Evolutionary conservation across 1,139 yeast species (phyloP), one percentile per base, ranked within the genome.

Genomic region (Magnusiomyces sp.): DNA sequence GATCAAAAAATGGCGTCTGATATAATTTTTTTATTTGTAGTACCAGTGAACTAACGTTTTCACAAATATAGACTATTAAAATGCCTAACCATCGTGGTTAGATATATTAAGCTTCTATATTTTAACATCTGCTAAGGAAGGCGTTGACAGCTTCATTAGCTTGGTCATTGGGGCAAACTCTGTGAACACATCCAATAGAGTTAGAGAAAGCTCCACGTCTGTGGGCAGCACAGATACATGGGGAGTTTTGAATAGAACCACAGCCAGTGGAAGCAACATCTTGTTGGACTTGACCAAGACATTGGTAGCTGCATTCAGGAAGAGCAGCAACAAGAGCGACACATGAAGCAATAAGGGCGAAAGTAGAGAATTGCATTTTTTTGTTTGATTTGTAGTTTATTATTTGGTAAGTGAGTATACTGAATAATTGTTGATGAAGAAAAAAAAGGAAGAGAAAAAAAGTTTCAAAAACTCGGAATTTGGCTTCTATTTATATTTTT

Each of bases 221-320:
- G 7, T 31, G 44, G 44, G 29, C 37, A 5, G 36, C 36, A 23
- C 44, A 41, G n/a, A 41, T 13, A 37, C 44, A 41, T 5, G 34
- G 44, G 5, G 10, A 7, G 44, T 41, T 41, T 16, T 41, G 34
- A 23, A n/a, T 29, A n/a, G 36, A 19, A 7, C 44, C 44, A 23
- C 44, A 41, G 20, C 44, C 44, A 41, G 44, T 41, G 3, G 44
- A 41, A 20, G 44, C 3, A 7, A 31, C 20, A n/a, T 41, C 44
- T 5, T 27, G 17, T n/a, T 41, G 44, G 44, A 41, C 29, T 23
- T 27, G 36, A 23, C 36, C 19, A n/a, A 41, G 44, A 27, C 44
- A 41, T 3, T 23, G n/a, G 36, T 29, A 41, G 19, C 37, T 37
- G n/a, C 44, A 41, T 9, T 11, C 9, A 17, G 44, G 44, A n/a